A percentile compares a stretch with the other conserved stretches of the same genome.
Evolutionary conservation across 345 rosid genomes (phyloP).

Genomic region (Gossypium longicalyx): DNA sequence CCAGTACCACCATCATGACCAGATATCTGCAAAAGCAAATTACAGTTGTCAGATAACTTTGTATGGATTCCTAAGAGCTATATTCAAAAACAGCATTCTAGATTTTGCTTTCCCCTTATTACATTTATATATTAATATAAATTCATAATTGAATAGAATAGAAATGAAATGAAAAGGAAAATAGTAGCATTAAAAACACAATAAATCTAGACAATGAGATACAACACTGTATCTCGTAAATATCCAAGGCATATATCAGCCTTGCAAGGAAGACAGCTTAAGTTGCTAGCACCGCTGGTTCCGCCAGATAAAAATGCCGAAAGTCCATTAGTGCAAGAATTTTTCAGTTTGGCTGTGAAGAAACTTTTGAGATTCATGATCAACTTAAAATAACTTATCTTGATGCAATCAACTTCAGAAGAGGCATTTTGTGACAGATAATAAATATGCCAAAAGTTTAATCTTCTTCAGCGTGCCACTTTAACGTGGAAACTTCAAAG

Average conservation of each 20-base stretch:
- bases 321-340: background rate
- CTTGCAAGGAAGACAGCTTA: background rate
- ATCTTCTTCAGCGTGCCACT: background rate
- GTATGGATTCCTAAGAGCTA: conserved; percentile 1
- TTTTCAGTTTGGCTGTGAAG: background rate
- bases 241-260: background rate
- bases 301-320: background rate
- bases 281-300: background rate
- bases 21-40: conserved; percentile 60
- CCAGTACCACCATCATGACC: conserved; percentile 99
- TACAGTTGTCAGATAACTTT: conserved; percentile 3
- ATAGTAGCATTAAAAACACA: background rate
- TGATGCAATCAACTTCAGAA: background rate
- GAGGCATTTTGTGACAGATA: background rate
- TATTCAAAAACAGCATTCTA: background rate
- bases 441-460: background rate
- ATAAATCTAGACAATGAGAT: background rate
- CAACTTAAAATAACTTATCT: background rate
- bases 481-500: background rate
- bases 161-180: background rate
- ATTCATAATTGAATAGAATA: background rate
- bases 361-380: background rate
- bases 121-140: background rate
- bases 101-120: background rate
- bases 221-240: background rate